phyloP scores from a whole-genome alignment of 352 stramenopile species.

The Pythium folliculosum region DNA sequence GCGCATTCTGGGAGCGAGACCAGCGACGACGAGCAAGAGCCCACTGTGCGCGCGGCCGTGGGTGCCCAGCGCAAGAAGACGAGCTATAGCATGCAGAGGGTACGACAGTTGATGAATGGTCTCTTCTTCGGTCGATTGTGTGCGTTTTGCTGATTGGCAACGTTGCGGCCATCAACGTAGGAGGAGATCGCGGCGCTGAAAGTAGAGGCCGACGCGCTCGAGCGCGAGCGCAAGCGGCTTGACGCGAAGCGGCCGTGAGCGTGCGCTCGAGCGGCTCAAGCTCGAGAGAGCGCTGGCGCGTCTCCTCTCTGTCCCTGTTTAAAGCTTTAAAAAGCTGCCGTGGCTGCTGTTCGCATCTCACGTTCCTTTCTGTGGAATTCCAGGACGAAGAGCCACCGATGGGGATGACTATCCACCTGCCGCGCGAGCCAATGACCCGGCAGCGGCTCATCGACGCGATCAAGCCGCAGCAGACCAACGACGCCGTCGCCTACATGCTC shows the following conservation, averaged over 20 bases:
- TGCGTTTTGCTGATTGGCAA: no score
- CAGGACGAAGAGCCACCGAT: background rate
- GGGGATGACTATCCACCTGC: background rate
- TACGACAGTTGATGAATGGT: no score
- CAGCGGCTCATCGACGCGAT: background rate
- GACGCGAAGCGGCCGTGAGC: background rate
- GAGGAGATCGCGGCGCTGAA: background rate
- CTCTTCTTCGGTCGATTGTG: no score
- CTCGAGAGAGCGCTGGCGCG: no score
- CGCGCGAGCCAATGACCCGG: background rate
- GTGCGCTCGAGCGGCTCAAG: background rate
- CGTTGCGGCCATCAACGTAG: no score
- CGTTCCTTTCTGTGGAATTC: background rate
- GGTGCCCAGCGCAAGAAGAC: background rate
- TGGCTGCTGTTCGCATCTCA: no score
- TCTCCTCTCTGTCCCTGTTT: no score
- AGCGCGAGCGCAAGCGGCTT: background rate
- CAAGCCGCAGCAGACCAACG: conserved; percentile 3
- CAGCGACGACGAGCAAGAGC: background rate
- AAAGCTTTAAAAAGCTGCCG: no score
- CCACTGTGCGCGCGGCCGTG: no score
- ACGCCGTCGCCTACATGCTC: conserved; percentile 4
- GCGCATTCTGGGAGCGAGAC: background rate
- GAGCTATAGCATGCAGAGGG: background rate
- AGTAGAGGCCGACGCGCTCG: background rate